These are phyloP conservation scores for Trichoderma brevicompactum DNA, from an alignment of 2,329 filamentous ascomycete genomes.

Conservation along the genomic window DNA sequence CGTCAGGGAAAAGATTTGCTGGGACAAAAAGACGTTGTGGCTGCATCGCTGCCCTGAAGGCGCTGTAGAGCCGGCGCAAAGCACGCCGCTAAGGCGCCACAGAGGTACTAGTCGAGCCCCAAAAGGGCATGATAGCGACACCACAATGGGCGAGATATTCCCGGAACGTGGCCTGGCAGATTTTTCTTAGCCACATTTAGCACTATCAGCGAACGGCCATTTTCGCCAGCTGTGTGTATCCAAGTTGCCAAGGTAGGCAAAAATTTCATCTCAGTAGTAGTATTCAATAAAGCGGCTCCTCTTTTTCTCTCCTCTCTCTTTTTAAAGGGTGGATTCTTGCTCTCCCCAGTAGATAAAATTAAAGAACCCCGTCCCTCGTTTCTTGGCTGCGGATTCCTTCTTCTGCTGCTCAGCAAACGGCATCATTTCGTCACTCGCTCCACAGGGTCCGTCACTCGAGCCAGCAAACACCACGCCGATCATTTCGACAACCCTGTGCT, in stretches of 20 bases:
- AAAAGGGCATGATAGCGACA: slow-evolving; percentile 18
- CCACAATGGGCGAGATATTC: background rate
- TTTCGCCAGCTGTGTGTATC: too few relatives aligned
- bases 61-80: background rate
- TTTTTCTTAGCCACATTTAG: slow-evolving; percentile 12
- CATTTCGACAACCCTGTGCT: slow-evolving; percentile 13
- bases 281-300: slow-evolving; percentile 3
- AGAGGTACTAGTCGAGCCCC: background rate
- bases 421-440: background rate
- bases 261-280: too few relatives aligned
- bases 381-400: slow-evolving; percentile 14
- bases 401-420: slow-evolving; percentile 4
- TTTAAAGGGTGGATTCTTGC: background rate
- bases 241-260: too few relatives aligned
- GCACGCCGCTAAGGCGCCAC: slow-evolving; percentile 1
- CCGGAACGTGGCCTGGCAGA: slow-evolving; percentile 8
- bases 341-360: background rate
- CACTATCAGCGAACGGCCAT: too few relatives aligned
- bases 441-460: slow-evolving; percentile 29
- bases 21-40: background rate
- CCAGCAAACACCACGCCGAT: slow-evolving; percentile 30
- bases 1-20: background rate
- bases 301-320: background rate
- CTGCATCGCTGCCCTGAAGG: slow-evolving; percentile 19
- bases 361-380: slow-evolving; percentile 10